Conservation (phyloP, 2,329 filamentous ascomycete genomes). For the Zopfia rhizophila region DNA sequence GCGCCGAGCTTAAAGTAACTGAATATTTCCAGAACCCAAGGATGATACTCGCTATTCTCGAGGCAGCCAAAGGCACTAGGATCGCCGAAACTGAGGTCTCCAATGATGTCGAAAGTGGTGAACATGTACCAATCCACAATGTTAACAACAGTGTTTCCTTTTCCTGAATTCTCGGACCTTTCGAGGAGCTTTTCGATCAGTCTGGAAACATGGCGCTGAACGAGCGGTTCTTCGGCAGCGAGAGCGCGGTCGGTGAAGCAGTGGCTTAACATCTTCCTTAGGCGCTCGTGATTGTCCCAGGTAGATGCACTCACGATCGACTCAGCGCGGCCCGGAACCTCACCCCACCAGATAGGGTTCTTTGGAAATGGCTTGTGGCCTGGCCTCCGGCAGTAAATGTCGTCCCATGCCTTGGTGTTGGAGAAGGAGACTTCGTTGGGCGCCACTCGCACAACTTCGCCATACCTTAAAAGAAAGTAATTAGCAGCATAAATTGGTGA, state of each 20-base stretch:
- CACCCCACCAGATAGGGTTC: not conserved
- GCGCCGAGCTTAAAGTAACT: too few species aligned
- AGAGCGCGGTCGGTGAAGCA: not conserved
- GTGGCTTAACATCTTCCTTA: not conserved
- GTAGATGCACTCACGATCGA: not conserved
- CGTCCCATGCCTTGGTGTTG: conserved; percentile 17
- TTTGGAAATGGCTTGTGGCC: not conserved
- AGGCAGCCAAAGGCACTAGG: conserved; percentile 40
- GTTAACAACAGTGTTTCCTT: too few species aligned
- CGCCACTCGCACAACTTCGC: conserved; percentile 23
- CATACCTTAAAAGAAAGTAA: conserved; percentile 10
- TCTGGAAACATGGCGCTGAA: too few species aligned
- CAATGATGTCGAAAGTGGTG: conserved; percentile 29
- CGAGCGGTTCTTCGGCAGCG: not conserved
- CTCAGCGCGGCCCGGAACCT: not conserved
- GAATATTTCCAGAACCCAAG: too few species aligned
- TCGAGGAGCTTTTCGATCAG: too few species aligned
- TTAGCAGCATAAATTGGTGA: too few species aligned
- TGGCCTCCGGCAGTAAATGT: conserved; percentile 12
- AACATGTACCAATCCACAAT: too few species aligned
- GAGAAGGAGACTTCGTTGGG: conserved; percentile 27
- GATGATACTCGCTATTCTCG: conserved; percentile 26
- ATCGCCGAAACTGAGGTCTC: conserved; percentile 38
- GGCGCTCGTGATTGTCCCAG: not conserved
- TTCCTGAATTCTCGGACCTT: too few species aligned